phyloP scores from a whole-genome alignment of 2,329 filamentous ascomycete species.

The Alternaria gaisen region DNA sequence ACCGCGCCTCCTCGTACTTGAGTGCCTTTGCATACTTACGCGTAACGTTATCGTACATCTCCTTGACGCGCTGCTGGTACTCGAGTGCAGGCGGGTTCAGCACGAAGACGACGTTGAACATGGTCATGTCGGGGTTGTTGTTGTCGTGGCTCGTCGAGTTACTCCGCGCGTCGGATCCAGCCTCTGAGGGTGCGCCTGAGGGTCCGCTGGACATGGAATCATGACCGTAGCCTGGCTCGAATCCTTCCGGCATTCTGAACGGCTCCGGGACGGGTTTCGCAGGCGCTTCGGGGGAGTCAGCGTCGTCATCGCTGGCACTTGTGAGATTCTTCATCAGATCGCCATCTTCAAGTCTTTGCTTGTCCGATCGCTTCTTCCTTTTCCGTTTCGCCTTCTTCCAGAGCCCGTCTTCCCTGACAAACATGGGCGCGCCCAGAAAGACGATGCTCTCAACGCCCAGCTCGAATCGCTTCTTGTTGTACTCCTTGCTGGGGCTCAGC shows the following conservation, averaged over 20 bases:
- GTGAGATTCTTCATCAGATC: conserved; percentile 29
- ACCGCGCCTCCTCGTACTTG: conserved; percentile 90
- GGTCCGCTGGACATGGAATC: conserved; percentile 38
- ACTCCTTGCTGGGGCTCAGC: conserved; percentile 47
- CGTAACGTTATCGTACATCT: conserved; percentile 88
- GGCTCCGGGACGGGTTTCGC: conserved; percentile 28
- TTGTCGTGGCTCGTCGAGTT: conserved; percentile 59
- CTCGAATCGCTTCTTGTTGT: conserved; percentile 54
- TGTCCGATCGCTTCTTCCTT: conserved; percentile 37
- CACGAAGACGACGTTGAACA: conserved; percentile 98
- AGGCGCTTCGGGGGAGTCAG: conserved; percentile 17
- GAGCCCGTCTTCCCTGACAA: conserved; percentile 51
- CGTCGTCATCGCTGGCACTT: conserved; percentile 25
- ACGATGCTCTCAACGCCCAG: conserved; percentile 52
- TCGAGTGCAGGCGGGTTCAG: conserved; percentile 82
- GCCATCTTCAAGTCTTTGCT: conserved; percentile 34
- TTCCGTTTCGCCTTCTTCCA: conserved; percentile 52
- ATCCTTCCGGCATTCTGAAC: conserved; percentile 48
- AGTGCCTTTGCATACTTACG: conserved; percentile 93
- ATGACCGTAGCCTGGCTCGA: conserved; percentile 54
- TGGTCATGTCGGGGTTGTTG: conserved; percentile 77
- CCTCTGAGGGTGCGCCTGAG: conserved; percentile 44
- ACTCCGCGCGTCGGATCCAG: conserved; percentile 51
- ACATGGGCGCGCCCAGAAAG: conserved; percentile 54
- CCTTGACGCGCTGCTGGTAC: conserved; percentile 73